A percentile compares a stretch with the other conserved stretches of the same genome.
These are phyloP conservation scores for Paracorniculantispora psalliotae DNA, from an alignment of 2,329 filamentous ascomycete species.

Conservation along the genomic window DNA sequence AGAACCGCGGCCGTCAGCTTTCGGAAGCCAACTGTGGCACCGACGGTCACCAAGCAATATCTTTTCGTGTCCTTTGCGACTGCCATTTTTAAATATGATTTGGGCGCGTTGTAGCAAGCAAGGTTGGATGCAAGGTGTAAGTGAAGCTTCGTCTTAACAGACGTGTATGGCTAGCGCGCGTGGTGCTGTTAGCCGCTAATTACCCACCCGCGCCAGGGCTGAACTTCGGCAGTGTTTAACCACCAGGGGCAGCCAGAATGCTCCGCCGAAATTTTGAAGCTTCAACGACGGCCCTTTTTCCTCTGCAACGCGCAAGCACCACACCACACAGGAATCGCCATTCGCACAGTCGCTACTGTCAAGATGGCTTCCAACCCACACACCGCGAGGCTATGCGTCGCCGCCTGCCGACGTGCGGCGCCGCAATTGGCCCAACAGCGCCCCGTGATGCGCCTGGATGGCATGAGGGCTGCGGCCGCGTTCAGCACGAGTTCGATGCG, in stretches of 20 bases:
- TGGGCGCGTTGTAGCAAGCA: background rate
- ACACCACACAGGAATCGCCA: conserved; percentile 16
- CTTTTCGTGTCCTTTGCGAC: conserved; percentile 17
- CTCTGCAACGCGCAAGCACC: conserved; percentile 18
- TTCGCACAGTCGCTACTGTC: conserved; percentile 12
- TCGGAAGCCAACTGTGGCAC: conserved; percentile 82
- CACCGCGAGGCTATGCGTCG: conserved; percentile 32
- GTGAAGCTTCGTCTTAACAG: conserved; percentile 8
- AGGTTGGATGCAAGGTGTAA: background rate
- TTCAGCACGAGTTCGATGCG: conserved; percentile 24
- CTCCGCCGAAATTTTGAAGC: conserved; percentile 30
- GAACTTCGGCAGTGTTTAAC: conserved; percentile 1
- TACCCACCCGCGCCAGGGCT: background rate
- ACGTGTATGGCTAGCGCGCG: conserved; percentile 10
- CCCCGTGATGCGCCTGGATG: background rate
- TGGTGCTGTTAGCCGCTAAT: background rate
- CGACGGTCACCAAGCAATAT: conserved; percentile 80
- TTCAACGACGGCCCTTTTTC: conserved; percentile 16
- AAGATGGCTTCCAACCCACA: conserved; percentile 36
- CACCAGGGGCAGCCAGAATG: conserved; percentile 13
- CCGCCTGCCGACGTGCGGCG: conserved; percentile 29
- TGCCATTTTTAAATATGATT: conserved; percentile 2
- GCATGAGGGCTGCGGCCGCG: conserved; percentile 9
- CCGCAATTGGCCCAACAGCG: conserved; percentile 1
- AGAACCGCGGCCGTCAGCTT: conserved; percentile 64